These are phyloP conservation scores for Lathyrus tuberosus DNA, from an alignment of 306 rosid species.

Conservation along the genomic window DNA sequence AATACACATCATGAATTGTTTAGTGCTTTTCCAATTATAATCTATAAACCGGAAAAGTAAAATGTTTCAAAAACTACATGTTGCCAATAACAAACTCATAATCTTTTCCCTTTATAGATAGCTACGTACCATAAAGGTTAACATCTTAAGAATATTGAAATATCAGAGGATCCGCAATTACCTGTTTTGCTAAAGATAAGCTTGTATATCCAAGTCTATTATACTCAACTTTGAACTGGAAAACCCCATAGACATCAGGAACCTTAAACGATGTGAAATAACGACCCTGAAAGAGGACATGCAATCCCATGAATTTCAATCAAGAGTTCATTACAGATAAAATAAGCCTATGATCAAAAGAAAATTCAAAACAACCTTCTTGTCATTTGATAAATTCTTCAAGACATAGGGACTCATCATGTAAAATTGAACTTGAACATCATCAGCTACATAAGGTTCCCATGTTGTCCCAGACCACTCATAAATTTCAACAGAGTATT, in stretches of 20 bases:
- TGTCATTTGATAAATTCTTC: constrained; percentile 78
- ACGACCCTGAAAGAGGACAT: constrained; percentile 61
- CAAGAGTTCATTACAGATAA: constrained; percentile 23
- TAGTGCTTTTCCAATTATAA: constrained; percentile 5
- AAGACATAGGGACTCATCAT: constrained; percentile 99
- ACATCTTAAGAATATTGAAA: constrained; percentile 15
- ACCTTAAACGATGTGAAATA: constrained; percentile 84
- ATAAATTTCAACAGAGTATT: constrained; percentile 81
- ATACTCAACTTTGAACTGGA: constrained; percentile 97
- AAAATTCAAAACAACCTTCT: constrained; percentile 58
- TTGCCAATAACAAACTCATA: constrained; percentile 18
- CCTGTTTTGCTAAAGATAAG: constrained; percentile 87
- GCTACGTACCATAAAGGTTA: neutral
- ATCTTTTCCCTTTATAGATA: neutral
- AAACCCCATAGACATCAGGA: constrained; percentile 98
- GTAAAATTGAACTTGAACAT: constrained; percentile 97
- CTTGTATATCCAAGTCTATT: constrained; percentile 87
- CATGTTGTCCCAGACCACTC: constrained; percentile 95
- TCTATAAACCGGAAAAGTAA: neutral
- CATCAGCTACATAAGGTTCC: constrained; percentile 89
- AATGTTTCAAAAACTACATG: constrained; percentile 28
- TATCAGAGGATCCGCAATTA: constrained; percentile 38
- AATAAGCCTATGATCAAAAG: constrained; percentile 2
- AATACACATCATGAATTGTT: constrained; percentile 17
- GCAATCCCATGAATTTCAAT: constrained; percentile 10